Evolutionary conservation across 495 filamentous ascomycete genomes (phyloP).

Genomic region (Penicillium longicatenatum): DNA sequence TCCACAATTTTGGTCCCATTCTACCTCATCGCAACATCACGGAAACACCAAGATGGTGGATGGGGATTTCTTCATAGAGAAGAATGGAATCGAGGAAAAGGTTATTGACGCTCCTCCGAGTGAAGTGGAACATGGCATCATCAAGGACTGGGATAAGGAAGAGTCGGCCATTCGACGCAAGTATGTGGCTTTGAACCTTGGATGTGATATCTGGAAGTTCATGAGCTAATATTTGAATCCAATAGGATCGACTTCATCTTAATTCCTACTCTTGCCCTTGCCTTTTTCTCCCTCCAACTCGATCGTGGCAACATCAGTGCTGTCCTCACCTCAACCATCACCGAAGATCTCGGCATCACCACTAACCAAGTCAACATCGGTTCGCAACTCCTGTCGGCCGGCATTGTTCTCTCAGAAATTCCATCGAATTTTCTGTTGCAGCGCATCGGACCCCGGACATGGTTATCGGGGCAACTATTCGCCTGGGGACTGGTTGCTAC

Average conservation of each 20-base stretch:
- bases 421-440: constrained; percentile 60
- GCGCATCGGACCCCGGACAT: constrained; percentile 52
- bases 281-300: constrained; percentile 60
- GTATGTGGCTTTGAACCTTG: constrained; percentile 19
- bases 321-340: constrained; percentile 52
- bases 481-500: constrained; percentile 62
- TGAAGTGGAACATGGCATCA: constrained; percentile 23
- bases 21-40: constrained; percentile 1
- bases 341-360: constrained; percentile 53
- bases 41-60: constrained; percentile 1
- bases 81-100: constrained; percentile 14
- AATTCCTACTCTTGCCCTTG: constrained; percentile 54
- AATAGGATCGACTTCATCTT: constrained; percentile 53
- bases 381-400: constrained; percentile 54
- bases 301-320: constrained; percentile 56
- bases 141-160: constrained; percentile 38
- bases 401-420: constrained; percentile 60
- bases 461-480: constrained; percentile 58
- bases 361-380: constrained; percentile 62
- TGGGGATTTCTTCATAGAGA: constrained; percentile 9
- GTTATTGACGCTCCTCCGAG: constrained; percentile 14
- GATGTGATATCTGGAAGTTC: not conserved
- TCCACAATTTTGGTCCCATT: not conserved
- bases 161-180: constrained; percentile 33
- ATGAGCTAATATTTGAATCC: not conserved